Evolutionary conservation across 176 grass and related monocot species (phyloP).

Genomic region (Areca catechu): DNA sequence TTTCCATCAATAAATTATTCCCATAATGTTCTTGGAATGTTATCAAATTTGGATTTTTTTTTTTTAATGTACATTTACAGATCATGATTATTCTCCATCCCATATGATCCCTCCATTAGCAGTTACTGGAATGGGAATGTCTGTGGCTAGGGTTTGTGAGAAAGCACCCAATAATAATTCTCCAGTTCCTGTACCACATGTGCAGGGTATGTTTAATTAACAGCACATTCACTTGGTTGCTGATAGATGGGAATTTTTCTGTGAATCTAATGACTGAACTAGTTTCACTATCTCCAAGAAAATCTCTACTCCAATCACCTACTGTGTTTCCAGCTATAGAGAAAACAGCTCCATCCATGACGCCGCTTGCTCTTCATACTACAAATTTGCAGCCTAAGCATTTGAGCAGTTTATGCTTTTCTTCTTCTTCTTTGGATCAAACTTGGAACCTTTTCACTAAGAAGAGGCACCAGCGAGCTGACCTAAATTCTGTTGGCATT

Average conservation of each 20-base stretch:
- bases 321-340: constrained; percentile 2
- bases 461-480: constrained; percentile 11
- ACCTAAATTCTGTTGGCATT: constrained; percentile 21
- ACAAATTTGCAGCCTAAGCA: constrained; percentile 22
- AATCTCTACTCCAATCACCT: constrained; percentile 21
- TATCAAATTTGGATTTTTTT: constrained; percentile 11
- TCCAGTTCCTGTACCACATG: neutral
- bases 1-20: neutral
- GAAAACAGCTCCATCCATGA: constrained; percentile 3
- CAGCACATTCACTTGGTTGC: neutral
- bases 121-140: constrained; percentile 1
- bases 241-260: neutral
- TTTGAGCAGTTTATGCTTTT: constrained; percentile 6
- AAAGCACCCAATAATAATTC: neutral
- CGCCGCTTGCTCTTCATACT: constrained; percentile 20
- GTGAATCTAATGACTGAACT: constrained; percentile 7
- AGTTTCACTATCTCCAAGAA: constrained; percentile 21
- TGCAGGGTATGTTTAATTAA: neutral
- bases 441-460: constrained; percentile 16
- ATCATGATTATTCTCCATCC: neutral
- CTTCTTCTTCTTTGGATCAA: constrained; percentile 12
- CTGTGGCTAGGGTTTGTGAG: neutral
- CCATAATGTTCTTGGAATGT: neutral
- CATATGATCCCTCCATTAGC: constrained; percentile 3
- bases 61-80: constrained; percentile 2